Evolutionary conservation across 768 basidiomycete species (phyloP).

Genomic region (Leccinum subtestaceum): DNA sequence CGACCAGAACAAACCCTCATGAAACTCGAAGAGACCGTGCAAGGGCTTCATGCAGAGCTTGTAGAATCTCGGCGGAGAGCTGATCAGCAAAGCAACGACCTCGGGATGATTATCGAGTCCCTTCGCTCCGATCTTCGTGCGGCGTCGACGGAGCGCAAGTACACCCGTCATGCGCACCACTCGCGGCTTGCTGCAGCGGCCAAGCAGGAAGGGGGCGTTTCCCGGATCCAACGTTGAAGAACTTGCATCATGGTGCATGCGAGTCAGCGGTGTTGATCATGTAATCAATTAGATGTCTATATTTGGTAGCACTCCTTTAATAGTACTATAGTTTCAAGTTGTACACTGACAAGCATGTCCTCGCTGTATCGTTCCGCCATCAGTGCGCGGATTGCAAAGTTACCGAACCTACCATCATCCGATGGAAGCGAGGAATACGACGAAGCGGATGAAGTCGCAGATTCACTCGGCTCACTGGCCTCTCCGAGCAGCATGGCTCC

Average conservation of each 20-base stretch:
- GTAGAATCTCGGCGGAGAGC: background rate
- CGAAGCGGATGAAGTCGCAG: slow-evolving; percentile 49
- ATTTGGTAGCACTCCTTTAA: background rate
- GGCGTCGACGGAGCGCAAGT: background rate
- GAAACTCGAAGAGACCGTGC: background rate
- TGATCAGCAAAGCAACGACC: background rate
- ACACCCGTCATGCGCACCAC: background rate
- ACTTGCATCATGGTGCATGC: background rate
- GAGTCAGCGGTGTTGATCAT: background rate
- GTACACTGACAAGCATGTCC: slow-evolving; percentile 46
- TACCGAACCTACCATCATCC: slow-evolving; percentile 55
- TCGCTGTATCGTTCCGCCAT: slow-evolving; percentile 76
- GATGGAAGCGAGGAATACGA: slow-evolving; percentile 40
- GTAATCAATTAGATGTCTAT: slow-evolving; percentile 1
- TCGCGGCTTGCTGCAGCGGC: background rate
- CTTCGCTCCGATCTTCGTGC: slow-evolving; percentile 1
- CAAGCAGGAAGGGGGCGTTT: background rate
- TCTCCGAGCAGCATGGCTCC: slow-evolving; percentile 50
- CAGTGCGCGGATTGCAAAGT: slow-evolving; percentile 67
- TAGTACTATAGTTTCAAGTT: no score
- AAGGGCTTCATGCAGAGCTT: slow-evolving; percentile 1
- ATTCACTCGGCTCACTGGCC: slow-evolving; percentile 61
- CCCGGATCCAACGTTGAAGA: background rate
- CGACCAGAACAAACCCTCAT: slow-evolving; percentile 4
- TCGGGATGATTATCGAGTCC: background rate